A percentile compares a stretch with the other conserved stretches of the same genome.
These are phyloP conservation scores for Claviceps maximensis DNA, from an alignment of 2,329 filamentous ascomycete species.

Conservation along the genomic window DNA sequence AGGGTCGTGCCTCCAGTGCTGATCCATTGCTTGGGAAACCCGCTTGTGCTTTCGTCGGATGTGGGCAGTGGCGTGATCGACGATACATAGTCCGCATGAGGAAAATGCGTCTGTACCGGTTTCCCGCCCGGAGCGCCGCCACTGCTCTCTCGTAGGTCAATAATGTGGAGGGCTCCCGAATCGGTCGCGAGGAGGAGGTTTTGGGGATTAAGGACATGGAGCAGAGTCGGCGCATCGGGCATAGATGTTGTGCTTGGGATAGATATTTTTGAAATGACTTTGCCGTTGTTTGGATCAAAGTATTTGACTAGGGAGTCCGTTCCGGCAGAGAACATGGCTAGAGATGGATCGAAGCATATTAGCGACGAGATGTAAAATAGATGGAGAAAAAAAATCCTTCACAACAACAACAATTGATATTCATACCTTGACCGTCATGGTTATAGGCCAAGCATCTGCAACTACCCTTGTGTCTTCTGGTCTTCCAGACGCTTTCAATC, in stretches of 20 bases:
- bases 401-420: slow-evolving; percentile 13
- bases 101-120: slow-evolving; percentile 68
- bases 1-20: slow-evolving; percentile 86
- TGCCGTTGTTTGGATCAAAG: slow-evolving; percentile 44
- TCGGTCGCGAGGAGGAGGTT: slow-evolving; percentile 83
- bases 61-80: slow-evolving; percentile 74
- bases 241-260: slow-evolving; percentile 47
- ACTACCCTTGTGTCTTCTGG: slow-evolving; percentile 83
- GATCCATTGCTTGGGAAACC: slow-evolving; percentile 88
- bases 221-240: slow-evolving; percentile 62
- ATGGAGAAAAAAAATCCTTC: background rate
- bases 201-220: slow-evolving; percentile 77
- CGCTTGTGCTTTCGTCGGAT: slow-evolving; percentile 67
- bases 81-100: slow-evolving; percentile 87
- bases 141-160: slow-evolving; percentile 56
- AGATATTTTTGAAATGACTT: slow-evolving; percentile 69
- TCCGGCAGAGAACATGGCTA: slow-evolving; percentile 51
- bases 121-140: slow-evolving; percentile 39
- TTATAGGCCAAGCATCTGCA: slow-evolving; percentile 72
- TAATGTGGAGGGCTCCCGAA: slow-evolving; percentile 75
- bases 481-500: slow-evolving; percentile 77
- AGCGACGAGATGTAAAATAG: background rate
- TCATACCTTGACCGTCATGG: slow-evolving; percentile 56
- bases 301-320: slow-evolving; percentile 45
- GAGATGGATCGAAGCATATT: background rate